phyloP scores from a whole-genome alignment of 768 basidiomycete genomes.

The Kwoniella newhampshirensis region DNA sequence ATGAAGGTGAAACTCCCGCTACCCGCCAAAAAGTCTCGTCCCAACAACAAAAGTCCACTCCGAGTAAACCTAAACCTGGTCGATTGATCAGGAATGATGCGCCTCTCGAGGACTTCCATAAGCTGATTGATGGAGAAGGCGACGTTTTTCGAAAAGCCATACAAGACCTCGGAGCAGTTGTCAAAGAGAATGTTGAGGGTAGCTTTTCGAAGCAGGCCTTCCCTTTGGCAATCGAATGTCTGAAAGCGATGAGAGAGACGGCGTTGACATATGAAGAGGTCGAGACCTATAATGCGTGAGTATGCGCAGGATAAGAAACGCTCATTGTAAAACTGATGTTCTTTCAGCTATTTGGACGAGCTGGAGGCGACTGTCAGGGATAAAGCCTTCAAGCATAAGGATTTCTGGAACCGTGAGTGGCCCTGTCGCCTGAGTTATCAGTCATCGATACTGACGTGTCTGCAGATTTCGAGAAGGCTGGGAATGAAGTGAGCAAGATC shows the following conservation, averaged over 20 bases:
- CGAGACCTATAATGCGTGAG: slow-evolving; percentile 50
- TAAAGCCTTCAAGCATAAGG: slow-evolving; percentile 44
- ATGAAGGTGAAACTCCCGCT: slow-evolving; percentile 46
- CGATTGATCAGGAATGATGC: slow-evolving; percentile 72
- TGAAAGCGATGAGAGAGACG: slow-evolving; percentile 66
- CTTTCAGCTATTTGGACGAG: slow-evolving; percentile 30
- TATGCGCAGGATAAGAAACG: no score
- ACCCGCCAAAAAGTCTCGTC: neutral
- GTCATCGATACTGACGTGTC: neutral
- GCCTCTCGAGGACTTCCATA: slow-evolving; percentile 74
- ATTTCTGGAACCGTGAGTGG: slow-evolving; percentile 49
- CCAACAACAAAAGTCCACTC: slow-evolving; percentile 45
- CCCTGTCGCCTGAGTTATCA: neutral
- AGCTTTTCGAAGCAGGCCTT: slow-evolving; percentile 71
- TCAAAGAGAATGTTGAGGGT: slow-evolving; percentile 66
- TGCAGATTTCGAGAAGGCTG: slow-evolving; percentile 45
- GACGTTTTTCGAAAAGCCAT: slow-evolving; percentile 78
- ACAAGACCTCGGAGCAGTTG: slow-evolving; percentile 68
- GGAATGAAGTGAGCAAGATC: slow-evolving; percentile 35
- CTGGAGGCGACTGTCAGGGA: slow-evolving; percentile 37
- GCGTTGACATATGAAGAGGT: slow-evolving; percentile 59
- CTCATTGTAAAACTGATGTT: slow-evolving; percentile 1
- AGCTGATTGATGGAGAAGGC: slow-evolving; percentile 65
- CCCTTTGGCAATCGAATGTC: slow-evolving; percentile 70
- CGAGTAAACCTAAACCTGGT: slow-evolving; percentile 55